phyloP scores from a whole-genome alignment of 306 rosid species.

The Styphnolobium japonicum region DNA sequence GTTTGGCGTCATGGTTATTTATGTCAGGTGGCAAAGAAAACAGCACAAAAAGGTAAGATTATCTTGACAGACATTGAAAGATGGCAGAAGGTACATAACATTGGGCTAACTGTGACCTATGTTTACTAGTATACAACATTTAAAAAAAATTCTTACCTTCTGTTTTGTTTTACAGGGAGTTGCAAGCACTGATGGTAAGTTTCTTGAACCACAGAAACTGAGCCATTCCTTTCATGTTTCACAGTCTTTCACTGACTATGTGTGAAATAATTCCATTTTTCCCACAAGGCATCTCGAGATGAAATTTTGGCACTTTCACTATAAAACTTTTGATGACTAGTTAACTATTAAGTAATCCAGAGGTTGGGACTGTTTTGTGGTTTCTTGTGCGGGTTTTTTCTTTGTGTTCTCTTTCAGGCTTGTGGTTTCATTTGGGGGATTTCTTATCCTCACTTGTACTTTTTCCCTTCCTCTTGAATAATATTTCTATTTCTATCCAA shows the following conservation, averaged over 20 bases:
- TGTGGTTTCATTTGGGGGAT: no score
- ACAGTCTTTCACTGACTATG: conserved; percentile 6
- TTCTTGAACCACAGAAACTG: conserved; percentile 19
- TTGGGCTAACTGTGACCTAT: not conserved
- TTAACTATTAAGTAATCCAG: no score
- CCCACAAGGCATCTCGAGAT: not conserved
- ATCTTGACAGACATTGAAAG: conserved; percentile 92
- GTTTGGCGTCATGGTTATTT: conserved; percentile 22
- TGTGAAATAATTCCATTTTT: not conserved
- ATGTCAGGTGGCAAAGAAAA: conserved; percentile 88
- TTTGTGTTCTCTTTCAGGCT: no score
- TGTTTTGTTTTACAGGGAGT: conserved; percentile 69
- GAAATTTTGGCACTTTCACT: not conserved
- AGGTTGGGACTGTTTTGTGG: no score
- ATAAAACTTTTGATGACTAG: not conserved
- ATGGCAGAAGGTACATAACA: conserved; percentile 88
- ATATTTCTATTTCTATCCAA: no score
- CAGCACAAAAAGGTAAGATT: conserved; percentile 84
- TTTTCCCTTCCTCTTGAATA: no score
- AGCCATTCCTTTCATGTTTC: conserved; percentile 6
- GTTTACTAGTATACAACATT: not conserved
- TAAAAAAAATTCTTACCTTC: conserved; percentile 12
- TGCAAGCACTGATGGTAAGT: conserved; percentile 90
- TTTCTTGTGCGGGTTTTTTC: no score
- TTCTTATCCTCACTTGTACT: no score